Evolutionary conservation across 805 yeast genomes (phyloP), one percentile per base, ranked within the genome.

Genomic region (Debaryomyces maramus): DNA sequence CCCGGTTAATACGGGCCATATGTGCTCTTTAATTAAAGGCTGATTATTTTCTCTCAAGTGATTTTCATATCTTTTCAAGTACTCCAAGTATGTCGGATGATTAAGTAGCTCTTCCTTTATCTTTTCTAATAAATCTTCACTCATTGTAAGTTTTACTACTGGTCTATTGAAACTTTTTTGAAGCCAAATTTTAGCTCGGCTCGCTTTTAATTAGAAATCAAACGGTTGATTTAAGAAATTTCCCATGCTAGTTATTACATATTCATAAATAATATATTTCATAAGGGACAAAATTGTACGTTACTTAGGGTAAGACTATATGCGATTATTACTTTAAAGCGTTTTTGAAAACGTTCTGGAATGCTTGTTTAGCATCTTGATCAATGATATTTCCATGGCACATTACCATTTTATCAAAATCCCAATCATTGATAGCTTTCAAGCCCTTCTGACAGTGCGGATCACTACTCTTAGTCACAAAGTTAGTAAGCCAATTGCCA

Each of bases 351-450:
- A 41, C 43, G 24, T 34, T 36, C 31, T 51, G 47, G 47, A 58
- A 63, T 9, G 49, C 55, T 16, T 46, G 42, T 45, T 60, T 60
- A 1, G 67, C 68, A 36, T 57, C 54, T 29, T 55, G 50, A 16
- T 75, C 78, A 39, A 81, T 62, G 8, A 78, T 65, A 45, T 73
- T 75, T 10, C 88, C 88, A 52, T 81, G 88, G 47, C 82, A 76
- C 47, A 72, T 61, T 32, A 81, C 73, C 36, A 79, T 60, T n/a
- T 63, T 61, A 11, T 72, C 71, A 43, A 78, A 72, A 29, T 73
- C 72, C 77, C 77, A 72, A 6, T 13, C 11, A 10, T 50, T 41
- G 17, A 70, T 50, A 18, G 64, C 52, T 24, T 52, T 47, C 22
- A 62, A 43, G 14, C 70, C 60, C 10, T 13, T 11, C 3, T 19